These are phyloP conservation scores for Colletotrichum magnum DNA, from an alignment of 2,329 filamentous ascomycete species.

Conservation along the genomic window DNA sequence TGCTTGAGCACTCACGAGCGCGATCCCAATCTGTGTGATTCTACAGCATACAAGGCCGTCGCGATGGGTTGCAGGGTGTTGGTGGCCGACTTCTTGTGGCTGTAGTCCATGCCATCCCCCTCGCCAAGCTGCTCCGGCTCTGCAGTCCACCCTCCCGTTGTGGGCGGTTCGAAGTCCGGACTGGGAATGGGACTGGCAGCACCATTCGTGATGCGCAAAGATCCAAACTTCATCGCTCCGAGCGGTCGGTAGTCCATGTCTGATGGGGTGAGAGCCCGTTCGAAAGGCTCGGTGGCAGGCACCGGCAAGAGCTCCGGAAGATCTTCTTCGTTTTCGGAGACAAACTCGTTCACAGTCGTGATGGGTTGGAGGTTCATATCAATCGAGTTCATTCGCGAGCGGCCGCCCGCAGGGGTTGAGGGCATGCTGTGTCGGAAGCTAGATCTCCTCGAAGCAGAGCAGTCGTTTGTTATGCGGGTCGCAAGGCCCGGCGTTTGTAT, in stretches of 20 bases:
- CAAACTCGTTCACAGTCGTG: constrained; percentile 11
- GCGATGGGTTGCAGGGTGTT: constrained; percentile 21
- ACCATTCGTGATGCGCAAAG: constrained; percentile 74
- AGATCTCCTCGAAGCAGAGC: constrained; percentile 45
- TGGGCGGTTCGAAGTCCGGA: constrained; percentile 43
- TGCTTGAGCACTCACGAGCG: constrained; percentile 27
- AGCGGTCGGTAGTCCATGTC: constrained; percentile 72
- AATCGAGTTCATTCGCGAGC: constrained; percentile 56
- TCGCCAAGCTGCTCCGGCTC: constrained; percentile 1
- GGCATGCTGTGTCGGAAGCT: constrained; percentile 56
- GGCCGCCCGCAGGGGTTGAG: constrained; percentile 49
- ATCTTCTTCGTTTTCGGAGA: constrained; percentile 18
- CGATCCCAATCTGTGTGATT: not conserved
- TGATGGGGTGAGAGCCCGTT: constrained; percentile 63
- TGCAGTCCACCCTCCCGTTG: not conserved
- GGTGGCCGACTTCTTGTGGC: constrained; percentile 2
- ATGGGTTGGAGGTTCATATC: constrained; percentile 48
- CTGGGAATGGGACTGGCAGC: constrained; percentile 65
- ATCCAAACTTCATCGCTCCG: constrained; percentile 74
- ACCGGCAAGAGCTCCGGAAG: constrained; percentile 41
- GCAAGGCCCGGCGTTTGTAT: constrained; percentile 65
- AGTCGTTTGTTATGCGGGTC: constrained; percentile 51
- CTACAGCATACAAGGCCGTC: constrained; percentile 16
- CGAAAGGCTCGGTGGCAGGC: constrained; percentile 44
- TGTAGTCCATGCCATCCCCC: not conserved